A percentile compares a stretch with the other conserved stretches of the same genome.
These are phyloP conservation scores for Pichia exigua DNA, from an alignment of 805 yeast species.

Conservation along the genomic window DNA sequence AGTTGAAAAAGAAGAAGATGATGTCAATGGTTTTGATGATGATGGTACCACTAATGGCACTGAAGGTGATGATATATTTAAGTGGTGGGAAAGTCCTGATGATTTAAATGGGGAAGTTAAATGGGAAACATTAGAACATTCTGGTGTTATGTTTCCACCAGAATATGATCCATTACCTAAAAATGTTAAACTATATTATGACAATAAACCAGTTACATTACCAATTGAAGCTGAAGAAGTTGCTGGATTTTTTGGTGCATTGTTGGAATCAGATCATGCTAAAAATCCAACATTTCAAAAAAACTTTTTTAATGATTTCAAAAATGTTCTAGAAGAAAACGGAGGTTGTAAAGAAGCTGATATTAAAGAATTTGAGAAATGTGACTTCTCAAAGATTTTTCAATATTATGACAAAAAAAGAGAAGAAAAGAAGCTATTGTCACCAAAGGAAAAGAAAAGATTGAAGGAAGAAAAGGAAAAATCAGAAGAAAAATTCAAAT, in stretches of 20 bases:
- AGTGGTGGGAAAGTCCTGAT: constrained; percentile 79
- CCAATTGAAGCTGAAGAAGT: constrained; percentile 90
- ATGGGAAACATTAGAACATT: constrained; percentile 83
- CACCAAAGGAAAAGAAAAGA: constrained; percentile 68
- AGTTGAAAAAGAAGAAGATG: constrained; percentile 6
- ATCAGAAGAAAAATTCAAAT: constrained; percentile 72
- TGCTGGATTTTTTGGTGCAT: constrained; percentile 89
- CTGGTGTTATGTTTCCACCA: constrained; percentile 92
- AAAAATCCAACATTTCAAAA: constrained; percentile 77
- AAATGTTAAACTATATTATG: constrained; percentile 66
- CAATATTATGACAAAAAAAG: constrained; percentile 61
- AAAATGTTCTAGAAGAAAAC: constrained; percentile 53
- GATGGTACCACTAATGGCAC: constrained; percentile 5
- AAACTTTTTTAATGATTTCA: constrained; percentile 80
- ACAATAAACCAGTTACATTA: constrained; percentile 65
- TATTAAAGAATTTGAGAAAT: constrained; percentile 51
- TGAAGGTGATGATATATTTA: constrained; percentile 50
- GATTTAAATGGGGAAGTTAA: constrained; percentile 67
- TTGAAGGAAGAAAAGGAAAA: constrained; percentile 66
- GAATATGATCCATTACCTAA: constrained; percentile 80
- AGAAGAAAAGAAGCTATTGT: constrained; percentile 61
- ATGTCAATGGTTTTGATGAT: constrained; percentile 7
- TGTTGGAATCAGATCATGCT: constrained; percentile 83
- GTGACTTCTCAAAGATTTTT: constrained; percentile 73
- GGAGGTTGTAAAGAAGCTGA: constrained; percentile 53